These are phyloP conservation scores for Amylostereum chailletii DNA, from an alignment of 1,284 basidiomycete species.

Conservation along the genomic window DNA sequence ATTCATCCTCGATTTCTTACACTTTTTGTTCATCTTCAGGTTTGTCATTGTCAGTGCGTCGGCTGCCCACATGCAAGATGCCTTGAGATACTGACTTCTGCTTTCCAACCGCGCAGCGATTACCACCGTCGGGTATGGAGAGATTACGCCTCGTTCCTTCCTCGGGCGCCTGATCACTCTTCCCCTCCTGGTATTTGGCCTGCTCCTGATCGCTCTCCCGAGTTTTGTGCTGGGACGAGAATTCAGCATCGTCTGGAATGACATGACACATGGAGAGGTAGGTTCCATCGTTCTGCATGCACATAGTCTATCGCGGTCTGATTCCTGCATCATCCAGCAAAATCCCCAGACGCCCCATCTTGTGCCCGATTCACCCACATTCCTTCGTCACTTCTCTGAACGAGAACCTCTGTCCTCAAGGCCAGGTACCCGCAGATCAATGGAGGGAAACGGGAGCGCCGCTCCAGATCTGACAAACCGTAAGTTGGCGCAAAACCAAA, in stretches of 20 bases:
- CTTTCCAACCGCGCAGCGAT: constrained; percentile 41
- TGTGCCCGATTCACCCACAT: not conserved
- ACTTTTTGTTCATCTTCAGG: constrained; percentile 30
- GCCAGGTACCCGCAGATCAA: too few relatives aligned
- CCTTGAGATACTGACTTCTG: not conserved
- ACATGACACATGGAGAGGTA: constrained; percentile 44
- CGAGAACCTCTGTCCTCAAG: too few relatives aligned
- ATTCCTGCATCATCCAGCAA: constrained; percentile 4
- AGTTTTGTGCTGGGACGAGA: constrained; percentile 85
- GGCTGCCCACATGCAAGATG: not conserved
- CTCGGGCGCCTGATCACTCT: constrained; percentile 77
- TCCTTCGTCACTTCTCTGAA: not conserved
- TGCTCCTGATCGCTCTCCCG: constrained; percentile 80
- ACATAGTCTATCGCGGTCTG: not conserved
- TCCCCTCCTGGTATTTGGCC: constrained; percentile 77
- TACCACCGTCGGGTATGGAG: constrained; percentile 81
- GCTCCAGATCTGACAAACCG: constrained; percentile 37
- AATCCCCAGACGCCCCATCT: constrained; percentile 1
- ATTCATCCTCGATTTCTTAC: constrained; percentile 8
- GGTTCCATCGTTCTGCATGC: constrained; percentile 4
- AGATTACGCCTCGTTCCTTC: constrained; percentile 78
- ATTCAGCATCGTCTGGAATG: constrained; percentile 83
- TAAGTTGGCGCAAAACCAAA: constrained; percentile 54
- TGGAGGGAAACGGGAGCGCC: not conserved
- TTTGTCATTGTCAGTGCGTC: constrained; percentile 53